phyloP scores from a whole-genome alignment of 352 stramenopile genomes.

The Pythium oligandrum region DNA sequence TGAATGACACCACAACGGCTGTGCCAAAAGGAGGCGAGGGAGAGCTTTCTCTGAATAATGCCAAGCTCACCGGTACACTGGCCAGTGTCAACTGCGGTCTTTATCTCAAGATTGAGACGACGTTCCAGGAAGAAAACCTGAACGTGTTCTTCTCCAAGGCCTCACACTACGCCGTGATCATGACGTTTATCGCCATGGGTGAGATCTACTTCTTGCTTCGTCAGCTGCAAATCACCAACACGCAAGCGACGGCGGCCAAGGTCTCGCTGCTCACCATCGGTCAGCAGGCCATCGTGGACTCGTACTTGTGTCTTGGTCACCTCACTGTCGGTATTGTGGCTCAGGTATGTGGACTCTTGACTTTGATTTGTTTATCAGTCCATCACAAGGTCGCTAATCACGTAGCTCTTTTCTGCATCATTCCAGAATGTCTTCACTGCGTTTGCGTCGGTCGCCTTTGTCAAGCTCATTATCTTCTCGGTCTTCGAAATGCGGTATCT shows the following conservation, averaged over 20 bases:
- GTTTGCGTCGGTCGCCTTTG: conserved; percentile 95
- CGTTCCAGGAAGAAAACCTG: conserved; percentile 80
- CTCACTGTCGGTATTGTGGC: conserved; percentile 93
- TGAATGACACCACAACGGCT: conserved; percentile 26
- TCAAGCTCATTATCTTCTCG: conserved; percentile 98
- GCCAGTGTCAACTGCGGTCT: conserved; percentile 76
- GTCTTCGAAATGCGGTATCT: conserved; percentile 99
- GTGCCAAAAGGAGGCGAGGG: neutral
- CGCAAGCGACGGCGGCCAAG: conserved; percentile 78
- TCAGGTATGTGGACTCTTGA: conserved; percentile 23
- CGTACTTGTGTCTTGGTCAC: conserved; percentile 93
- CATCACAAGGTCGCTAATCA: neutral
- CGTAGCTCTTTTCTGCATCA: conserved; percentile 26
- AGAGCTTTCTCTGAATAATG: neutral
- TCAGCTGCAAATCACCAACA: conserved; percentile 82
- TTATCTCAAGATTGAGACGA: conserved; percentile 68
- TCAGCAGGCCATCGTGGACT: conserved; percentile 89
- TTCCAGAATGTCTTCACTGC: conserved; percentile 93
- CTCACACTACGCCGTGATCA: conserved; percentile 73
- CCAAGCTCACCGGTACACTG: conserved; percentile 48
- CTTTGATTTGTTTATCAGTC: conserved; percentile 1
- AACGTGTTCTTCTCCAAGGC: conserved; percentile 81
- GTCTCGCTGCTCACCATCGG: conserved; percentile 82
- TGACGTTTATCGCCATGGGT: conserved; percentile 81
- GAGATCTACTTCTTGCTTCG: conserved; percentile 86